Evolutionary conservation across 805 yeast species (phyloP), one percentile per base, ranked within the genome.

Genomic region (Starmerella lactis-condensi): DNA sequence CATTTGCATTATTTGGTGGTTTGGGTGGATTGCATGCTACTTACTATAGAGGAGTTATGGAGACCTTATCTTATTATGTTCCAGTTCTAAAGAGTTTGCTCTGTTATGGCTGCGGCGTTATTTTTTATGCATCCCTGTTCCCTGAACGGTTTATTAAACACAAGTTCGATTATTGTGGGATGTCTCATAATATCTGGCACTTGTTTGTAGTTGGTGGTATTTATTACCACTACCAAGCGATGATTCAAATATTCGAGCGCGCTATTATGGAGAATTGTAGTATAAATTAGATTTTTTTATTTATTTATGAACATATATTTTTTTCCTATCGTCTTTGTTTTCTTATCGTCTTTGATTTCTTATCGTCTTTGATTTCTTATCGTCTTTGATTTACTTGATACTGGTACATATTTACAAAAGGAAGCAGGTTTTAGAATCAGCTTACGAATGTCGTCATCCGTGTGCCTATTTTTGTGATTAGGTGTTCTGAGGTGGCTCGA

Each of bases 111-210:
- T 47, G 65, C 0, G 98, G 98, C 11, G 93, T 83, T 12, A 66
- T 74, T 5, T 77, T 83, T 47, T 85, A 85, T 52, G 93, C 91
- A 5, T 67, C 77, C 7, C 63, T 83, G 31, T 68, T 83, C 24
- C 96, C 96, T 1, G 98, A 85, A 56, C 66, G 89, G 42, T 78
- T 78, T 42, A 47, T 42, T 27, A 55, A 53, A 5, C 57, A 57
- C 6, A 33, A 53, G 25, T 49, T 57, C 37, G 59, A 57, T 41
- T 54, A 53, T 41, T 42, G 57, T 34, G 61, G 85, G 75, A 85
- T 82, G 94, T 78, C 93, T 22, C 98, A 85, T 53, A 83, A 82
- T 46, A 60, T 85, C 19, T 85, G 98, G 98, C 98, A 85, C 55
- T 51, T 81, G 9, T 79, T 76, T 48, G 98, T 89, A 19, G 65